Evolutionary conservation across 2,329 filamentous ascomycete species (phyloP), one percentile per base, ranked within the genome.

Genomic region (Cladosporium cucumerinum): DNA sequence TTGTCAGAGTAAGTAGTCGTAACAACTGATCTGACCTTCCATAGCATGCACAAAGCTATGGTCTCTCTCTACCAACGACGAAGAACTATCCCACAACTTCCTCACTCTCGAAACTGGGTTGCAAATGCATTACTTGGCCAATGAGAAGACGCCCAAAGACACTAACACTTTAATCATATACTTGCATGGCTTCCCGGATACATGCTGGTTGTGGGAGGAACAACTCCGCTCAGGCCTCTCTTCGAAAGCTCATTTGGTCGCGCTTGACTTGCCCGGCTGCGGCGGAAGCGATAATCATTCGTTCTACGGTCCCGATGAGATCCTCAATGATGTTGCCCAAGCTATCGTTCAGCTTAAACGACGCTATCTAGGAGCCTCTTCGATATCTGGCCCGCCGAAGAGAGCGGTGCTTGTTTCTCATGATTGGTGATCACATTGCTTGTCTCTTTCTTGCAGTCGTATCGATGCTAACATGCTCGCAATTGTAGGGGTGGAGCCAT

Each of bases 171-270:
- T 86, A 18, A 78, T 84, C 26, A 78, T 87, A 48, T 83, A 86
- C 69, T 75, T 87, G 21, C 85, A 87, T 72, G 85, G 85, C 43
- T 87, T 86, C 65, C 85, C 85, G 7, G 85, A 87, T 69, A 85
- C 84, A 64, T 86, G 79, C 74, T 78, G 81, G 12, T 74, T 87
- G 60, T 87, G 84, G 83, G 78, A 79, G 54, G 75, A 81, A 59
- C 73, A 85, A 26, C 73, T 86, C 23, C 73, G 73, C 46, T 81
- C 80, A 0, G 65, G 74, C 11, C 73, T 80, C 30, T 73, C 75
- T 28, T 66, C 77, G 28, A 69, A 77, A 7, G 78, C 81, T 23
- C 80, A 79, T 23, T 69, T 86, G 7, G 79, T 87, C 34, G 84
- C 84, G 0, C 77, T 86, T 46, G 85, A 87, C 70, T 72, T 87